Base-by-base conservation (phyloP, 345 rosid species). In the Carallia brachiata region DNA sequence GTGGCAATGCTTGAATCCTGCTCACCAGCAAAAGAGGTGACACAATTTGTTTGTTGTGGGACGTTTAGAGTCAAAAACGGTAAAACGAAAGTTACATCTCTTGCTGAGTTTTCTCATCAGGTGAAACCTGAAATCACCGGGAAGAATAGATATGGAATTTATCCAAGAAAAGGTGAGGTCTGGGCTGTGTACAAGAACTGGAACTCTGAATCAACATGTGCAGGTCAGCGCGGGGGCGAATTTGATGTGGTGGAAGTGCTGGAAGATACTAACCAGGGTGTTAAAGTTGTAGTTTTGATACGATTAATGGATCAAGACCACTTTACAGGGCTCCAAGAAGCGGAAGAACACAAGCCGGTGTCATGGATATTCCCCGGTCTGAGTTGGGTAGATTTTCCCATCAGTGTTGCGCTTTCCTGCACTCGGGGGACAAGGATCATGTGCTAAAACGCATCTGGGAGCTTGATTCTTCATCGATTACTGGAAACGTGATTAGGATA, bases 121-220 rank as follows among this genome's bases (percentile, higher is more conserved):
- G 58, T 81, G 47, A 72, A 67, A 39, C 84, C 81, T 5, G 67
- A 65, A 57, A 6, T 52, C 28, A 13, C 34, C 28, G 73, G 70
- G 13, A 63, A 31, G 67, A 34, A 50, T 63, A 73, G 52, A 66
- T 78, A 53, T 54, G 79, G 78, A 67, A 68, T 87, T 53, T 79
- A 68, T 62, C 90, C 91, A 2, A 74, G 71, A 50, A 66, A 80
- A 65, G 90, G 83, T n/a, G 84, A 87, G 83, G 66, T 87, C 27
- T 89, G 89, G 93, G 89, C 93, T 17, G 10, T 83, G 36, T 81
- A 79, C 71, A 82, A 66, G 81, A 75, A 62, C 65, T 66, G 78
- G 78, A 68, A 67, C 18, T 36, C 66, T n/a, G 72, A 39, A 32
- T 58, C 36, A 19, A 27, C 15, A 19, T 31, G 16, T 61, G 56